These are phyloP conservation scores for Exophiala alcalophila DNA, from an alignment of 2,329 filamentous ascomycete species.

Conservation along the genomic window DNA sequence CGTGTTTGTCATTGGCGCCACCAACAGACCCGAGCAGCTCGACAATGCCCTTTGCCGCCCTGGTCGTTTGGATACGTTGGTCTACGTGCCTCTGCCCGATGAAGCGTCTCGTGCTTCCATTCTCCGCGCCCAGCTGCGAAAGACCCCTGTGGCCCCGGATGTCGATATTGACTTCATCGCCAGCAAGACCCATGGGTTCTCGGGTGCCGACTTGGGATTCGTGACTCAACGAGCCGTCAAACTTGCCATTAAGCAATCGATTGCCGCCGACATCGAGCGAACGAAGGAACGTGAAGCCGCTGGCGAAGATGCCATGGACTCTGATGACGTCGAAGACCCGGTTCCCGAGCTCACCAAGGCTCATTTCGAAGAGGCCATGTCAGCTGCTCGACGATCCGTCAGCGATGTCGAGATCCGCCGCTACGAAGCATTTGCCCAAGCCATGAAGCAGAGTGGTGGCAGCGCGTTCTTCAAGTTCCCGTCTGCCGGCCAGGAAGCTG, in stretches of 20 bases:
- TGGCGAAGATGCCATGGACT: conserved; percentile 77
- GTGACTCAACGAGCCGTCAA: conserved; percentile 98
- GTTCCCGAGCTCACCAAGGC: conserved; percentile 93
- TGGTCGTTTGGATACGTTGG: conserved; percentile 95
- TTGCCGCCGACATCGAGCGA: conserved; percentile 82
- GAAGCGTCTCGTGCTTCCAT: conserved; percentile 86
- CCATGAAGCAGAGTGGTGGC: conserved; percentile 96
- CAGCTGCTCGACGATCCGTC: conserved; percentile 86
- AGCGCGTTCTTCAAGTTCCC: conserved; percentile 99
- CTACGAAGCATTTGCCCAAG: conserved; percentile 97
- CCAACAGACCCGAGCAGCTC: conserved; percentile 97
- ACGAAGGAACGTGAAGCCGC: conserved; percentile 83
- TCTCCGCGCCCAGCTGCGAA: conserved; percentile 92
- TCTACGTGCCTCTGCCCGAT: conserved; percentile 96
- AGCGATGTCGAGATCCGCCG: conserved; percentile 95
- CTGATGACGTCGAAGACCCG: conserved; percentile 79
- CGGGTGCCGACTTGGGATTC: conserved; percentile 98
- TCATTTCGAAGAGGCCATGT: conserved; percentile 99
- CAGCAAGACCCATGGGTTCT: conserved; percentile 97
- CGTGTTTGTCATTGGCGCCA: conserved; percentile 98
- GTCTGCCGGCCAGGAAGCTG: conserved; percentile 53
- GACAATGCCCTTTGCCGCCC: conserved; percentile 97
- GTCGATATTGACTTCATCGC: conserved; percentile 90
- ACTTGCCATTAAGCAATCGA: conserved; percentile 98
- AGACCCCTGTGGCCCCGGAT: conserved; percentile 86